Percentiles rank a stretch among this genome's conserved stretches.
Conservation (phyloP, 179 eudicot species). For the Nepenthes alata region DNA sequence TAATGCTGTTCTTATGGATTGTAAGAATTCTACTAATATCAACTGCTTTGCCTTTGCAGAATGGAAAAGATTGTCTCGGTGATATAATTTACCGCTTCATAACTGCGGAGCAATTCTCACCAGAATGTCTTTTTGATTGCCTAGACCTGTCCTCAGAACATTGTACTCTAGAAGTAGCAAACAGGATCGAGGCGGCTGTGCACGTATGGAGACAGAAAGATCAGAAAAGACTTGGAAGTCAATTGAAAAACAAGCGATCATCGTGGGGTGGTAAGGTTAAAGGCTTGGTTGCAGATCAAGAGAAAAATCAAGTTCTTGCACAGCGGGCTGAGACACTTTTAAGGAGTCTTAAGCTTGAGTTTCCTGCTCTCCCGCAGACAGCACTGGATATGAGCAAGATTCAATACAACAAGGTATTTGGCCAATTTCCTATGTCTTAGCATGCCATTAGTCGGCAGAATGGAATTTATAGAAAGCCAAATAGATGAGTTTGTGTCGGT, state of each 20-base stretch:
- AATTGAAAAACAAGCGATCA: constrained; percentile 39
- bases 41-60: constrained; percentile 29
- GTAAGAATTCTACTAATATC: background rate
- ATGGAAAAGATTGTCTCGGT: constrained; percentile 80
- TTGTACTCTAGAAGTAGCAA: constrained; percentile 68
- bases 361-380: constrained; percentile 89
- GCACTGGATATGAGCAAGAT: constrained; percentile 87
- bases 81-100: constrained; percentile 64
- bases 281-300: constrained; percentile 61
- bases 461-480: too few relatives aligned
- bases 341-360: constrained; percentile 54
- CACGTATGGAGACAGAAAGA: constrained; percentile 62
- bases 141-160: constrained; percentile 70
- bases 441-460: background rate
- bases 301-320: constrained; percentile 52
- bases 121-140: constrained; percentile 75
- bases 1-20: background rate
- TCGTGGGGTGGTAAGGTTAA: constrained; percentile 85
- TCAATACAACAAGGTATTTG: constrained; percentile 77
- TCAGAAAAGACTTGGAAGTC: constrained; percentile 31
- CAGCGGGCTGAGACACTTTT: constrained; percentile 66
- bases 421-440: background rate
- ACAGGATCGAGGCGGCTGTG: constrained; percentile 83
- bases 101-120: constrained; percentile 66
- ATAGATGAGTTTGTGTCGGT: too few relatives aligned